Evolutionary conservation across 257 asterid species (phyloP).

Genomic region (Fraxinus excelsior): DNA sequence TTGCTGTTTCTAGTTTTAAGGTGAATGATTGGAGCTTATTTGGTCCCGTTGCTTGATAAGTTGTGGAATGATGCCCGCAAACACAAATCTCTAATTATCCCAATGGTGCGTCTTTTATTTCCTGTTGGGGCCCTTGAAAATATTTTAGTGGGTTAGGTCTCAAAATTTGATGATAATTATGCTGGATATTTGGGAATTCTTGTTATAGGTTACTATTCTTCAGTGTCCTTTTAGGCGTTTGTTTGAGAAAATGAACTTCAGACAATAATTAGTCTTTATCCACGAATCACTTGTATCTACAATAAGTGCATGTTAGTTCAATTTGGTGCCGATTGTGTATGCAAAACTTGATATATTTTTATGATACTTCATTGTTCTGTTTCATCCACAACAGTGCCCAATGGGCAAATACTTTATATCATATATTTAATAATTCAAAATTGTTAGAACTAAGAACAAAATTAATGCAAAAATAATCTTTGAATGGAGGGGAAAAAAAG

Average conservation of each 20-base stretch:
- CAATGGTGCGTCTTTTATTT: neutral
- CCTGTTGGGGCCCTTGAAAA: neutral
- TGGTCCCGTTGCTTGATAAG: constrained; percentile 45
- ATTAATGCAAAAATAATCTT: too few species aligned
- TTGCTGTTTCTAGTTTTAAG: constrained; percentile 72
- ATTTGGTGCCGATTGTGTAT: neutral
- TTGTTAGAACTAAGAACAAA: too few species aligned
- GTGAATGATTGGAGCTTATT: constrained; percentile 82
- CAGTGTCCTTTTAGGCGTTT: neutral
- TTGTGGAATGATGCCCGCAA: neutral
- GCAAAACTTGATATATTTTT: too few species aligned
- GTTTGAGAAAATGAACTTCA: neutral
- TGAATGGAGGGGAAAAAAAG: too few species aligned
- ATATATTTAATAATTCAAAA: too few species aligned
- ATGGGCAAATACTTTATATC: too few species aligned
- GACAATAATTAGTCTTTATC: neutral
- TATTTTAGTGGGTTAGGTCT: neutral
- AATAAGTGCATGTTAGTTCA: neutral
- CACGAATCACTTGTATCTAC: neutral
- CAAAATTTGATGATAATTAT: neutral
- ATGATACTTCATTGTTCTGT: too few species aligned
- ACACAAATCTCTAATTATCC: neutral
- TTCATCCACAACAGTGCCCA: too few species aligned
- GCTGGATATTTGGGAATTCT: neutral
- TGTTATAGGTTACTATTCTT: neutral